A percentile compares a stretch with the other conserved stretches of the same genome.
Evolutionary conservation across 2,329 filamentous ascomycete genomes (phyloP).

Genomic region (Ophiostoma triangulosporum): DNA sequence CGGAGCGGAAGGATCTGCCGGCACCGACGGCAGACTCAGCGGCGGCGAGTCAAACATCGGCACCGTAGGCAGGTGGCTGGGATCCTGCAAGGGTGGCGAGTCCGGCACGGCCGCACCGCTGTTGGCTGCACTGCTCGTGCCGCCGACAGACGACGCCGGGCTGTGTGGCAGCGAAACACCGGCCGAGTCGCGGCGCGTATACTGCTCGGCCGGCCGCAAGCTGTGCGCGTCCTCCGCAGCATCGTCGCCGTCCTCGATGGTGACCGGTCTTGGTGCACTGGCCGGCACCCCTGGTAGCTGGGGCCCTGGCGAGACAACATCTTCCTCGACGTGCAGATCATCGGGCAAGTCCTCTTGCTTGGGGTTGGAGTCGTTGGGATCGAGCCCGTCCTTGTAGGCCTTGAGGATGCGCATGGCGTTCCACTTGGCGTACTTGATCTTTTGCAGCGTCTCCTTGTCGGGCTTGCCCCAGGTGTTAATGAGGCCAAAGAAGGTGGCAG

Average conservation of each 20-base stretch:
- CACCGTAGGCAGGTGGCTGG: background rate
- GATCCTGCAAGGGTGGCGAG: background rate
- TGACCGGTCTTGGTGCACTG: conserved; percentile 25
- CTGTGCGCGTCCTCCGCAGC: conserved; percentile 26
- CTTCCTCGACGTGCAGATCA: conserved; percentile 39
- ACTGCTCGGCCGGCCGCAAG: background rate
- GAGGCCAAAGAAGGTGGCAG: conserved; percentile 82
- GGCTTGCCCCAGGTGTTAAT: conserved; percentile 68
- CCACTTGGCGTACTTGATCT: conserved; percentile 95
- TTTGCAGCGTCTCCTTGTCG: conserved; percentile 64
- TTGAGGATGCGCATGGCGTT: conserved; percentile 84
- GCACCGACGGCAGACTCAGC: background rate
- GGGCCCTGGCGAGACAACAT: conserved; percentile 24
- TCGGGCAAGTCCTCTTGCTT: conserved; percentile 43
- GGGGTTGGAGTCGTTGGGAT: conserved; percentile 87
- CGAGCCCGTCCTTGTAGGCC: conserved; percentile 77
- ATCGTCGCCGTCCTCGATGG: conserved; percentile 45
- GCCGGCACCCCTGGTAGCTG: conserved; percentile 15
- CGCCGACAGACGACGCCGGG: conserved; percentile 22
- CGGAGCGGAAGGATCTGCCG: background rate
- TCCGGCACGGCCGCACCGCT: background rate
- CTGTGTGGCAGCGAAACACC: conserved; percentile 24
- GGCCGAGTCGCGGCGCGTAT: conserved; percentile 17
- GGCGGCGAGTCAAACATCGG: background rate
- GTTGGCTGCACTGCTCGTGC: conserved; percentile 10